phyloP scores from a whole-genome alignment of 2,329 filamentous ascomycete genomes.

The Colletotrichum australisinense region DNA sequence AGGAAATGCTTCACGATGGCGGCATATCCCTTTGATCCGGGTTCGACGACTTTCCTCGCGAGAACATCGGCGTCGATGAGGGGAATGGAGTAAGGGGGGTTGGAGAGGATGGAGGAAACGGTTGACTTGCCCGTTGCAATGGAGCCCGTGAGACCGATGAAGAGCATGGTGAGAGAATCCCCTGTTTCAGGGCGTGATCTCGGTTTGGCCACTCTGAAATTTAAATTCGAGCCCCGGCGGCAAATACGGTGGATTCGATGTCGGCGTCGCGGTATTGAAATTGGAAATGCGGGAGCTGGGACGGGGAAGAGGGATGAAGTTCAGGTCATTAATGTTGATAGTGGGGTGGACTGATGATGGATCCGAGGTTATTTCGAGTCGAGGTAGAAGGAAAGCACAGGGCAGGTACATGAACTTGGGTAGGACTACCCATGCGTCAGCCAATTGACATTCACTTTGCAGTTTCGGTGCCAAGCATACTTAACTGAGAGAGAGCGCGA shows the following conservation, averaged over 20 bases:
- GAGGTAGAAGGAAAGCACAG: background rate
- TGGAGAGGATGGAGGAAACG: constrained; percentile 84
- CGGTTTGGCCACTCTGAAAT: too few relatives aligned
- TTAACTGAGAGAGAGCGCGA: background rate
- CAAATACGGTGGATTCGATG: background rate
- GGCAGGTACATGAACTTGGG: background rate
- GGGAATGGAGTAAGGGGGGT: constrained; percentile 85
- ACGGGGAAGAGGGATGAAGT: background rate
- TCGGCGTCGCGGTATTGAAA: background rate
- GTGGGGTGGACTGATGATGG: background rate
- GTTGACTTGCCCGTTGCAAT: constrained; percentile 99
- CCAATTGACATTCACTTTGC: background rate
- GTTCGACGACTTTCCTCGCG: constrained; percentile 93
- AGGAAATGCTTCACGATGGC: constrained; percentile 86
- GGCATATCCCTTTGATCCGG: constrained; percentile 85
- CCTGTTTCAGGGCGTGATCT: background rate
- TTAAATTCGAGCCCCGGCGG: background rate
- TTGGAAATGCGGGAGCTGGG: background rate
- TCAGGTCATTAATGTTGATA: background rate
- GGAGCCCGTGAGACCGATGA: constrained; percentile 95
- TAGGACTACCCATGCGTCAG: background rate
- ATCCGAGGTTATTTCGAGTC: background rate
- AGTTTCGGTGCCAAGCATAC: background rate
- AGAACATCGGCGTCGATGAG: constrained; percentile 95
- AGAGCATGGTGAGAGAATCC: constrained; percentile 73